phyloP scores from a whole-genome alignment of 352 stramenopile species.

The Phytophthora vignae region DNA sequence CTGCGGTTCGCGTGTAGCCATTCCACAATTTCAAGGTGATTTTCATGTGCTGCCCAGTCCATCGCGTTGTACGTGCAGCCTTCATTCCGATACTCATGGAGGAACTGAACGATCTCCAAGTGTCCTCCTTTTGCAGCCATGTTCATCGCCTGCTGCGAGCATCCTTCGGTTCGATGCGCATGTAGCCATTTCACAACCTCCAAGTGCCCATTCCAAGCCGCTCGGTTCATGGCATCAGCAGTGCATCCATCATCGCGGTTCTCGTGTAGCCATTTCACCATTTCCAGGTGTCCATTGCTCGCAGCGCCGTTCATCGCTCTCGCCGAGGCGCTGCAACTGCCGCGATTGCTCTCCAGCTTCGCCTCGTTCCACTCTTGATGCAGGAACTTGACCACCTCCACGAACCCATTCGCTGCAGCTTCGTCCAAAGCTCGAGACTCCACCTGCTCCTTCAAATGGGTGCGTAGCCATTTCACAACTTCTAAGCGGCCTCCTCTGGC shows the following conservation, averaged over 20 bases:
- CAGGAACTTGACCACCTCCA: slow-evolving; percentile 39
- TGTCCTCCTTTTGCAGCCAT: slow-evolving; percentile 37
- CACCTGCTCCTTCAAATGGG: slow-evolving; percentile 24
- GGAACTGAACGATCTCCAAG: slow-evolving; percentile 39
- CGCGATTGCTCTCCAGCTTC: slow-evolving; percentile 26
- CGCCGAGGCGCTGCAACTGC: slow-evolving; percentile 19
- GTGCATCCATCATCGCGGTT: slow-evolving; percentile 37
- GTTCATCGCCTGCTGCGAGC: slow-evolving; percentile 45
- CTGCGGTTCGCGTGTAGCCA: slow-evolving; percentile 36
- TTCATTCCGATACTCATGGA: slow-evolving; percentile 38
- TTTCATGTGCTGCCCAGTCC: slow-evolving; percentile 35
- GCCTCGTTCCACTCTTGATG: slow-evolving; percentile 24
- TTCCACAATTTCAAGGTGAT: slow-evolving; percentile 38
- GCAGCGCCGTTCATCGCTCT: slow-evolving; percentile 38
- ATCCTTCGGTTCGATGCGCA: slow-evolving; percentile 34
- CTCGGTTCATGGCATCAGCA: slow-evolving; percentile 41
- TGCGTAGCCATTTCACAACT: slow-evolving; percentile 36
- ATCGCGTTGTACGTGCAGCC: slow-evolving; percentile 48
- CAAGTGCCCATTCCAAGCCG: slow-evolving; percentile 38
- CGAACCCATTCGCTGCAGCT: slow-evolving; percentile 28
- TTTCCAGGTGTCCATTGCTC: slow-evolving; percentile 35
- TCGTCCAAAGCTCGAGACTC: slow-evolving; percentile 30
- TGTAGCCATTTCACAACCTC: slow-evolving; percentile 39
- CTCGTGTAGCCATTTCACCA: slow-evolving; percentile 42
- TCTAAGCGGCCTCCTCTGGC: slow-evolving; percentile 36